Evolutionary conservation across 2,329 filamentous ascomycete species (phyloP), one percentile per base, ranked within the genome.

Genomic region (Colletotrichum endophyticum): DNA sequence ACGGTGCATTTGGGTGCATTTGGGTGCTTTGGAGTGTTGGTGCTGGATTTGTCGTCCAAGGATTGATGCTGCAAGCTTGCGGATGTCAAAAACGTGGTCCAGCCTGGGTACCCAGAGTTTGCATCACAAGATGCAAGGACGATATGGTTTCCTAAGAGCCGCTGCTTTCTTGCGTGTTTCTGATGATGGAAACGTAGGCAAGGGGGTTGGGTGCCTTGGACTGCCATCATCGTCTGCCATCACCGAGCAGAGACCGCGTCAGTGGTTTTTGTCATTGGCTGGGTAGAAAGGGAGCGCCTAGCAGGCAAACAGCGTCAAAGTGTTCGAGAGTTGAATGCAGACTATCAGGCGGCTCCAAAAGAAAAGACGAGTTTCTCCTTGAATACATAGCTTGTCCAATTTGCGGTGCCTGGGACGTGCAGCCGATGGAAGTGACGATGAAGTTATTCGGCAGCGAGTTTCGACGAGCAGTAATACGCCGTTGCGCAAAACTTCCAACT

Each of bases 401-500:
- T 44, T n/a, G 1, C 39, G 19, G 19, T n/a, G 39, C 39, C 39
- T n/a, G 39, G 39, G 19, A n/a, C 19, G 5, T n/a, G 4, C 39
- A 44, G 9, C 39, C 12, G 9, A 44, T 12, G 63, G 11, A 27
- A 28, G n/a, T n/a, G 59, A 62, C 30, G 59, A 62, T 15, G 30
- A 62, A 32, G 59, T 28, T 34, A 7, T 62, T 7, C 27, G 32
- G 27, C 30, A 62, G 59, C 61, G 12, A 16, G 22, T 36, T 56
- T 13, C 69, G 36, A 25, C 36, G 27, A 25, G 53, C 25, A 67
- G 69, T 56, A 68, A 72, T 75, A 22, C 73, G 73, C 73, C 39
- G 69, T 30, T 72, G 69, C 73, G 73, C 49, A 75, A 72, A 72
- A 75, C 62, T 66, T 5, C n/a, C 53, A 16, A 36, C 28, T 28